These are phyloP conservation scores for Pilatotrama ljubarskyi DNA, from an alignment of 768 basidiomycete species.

Conservation along the genomic window DNA sequence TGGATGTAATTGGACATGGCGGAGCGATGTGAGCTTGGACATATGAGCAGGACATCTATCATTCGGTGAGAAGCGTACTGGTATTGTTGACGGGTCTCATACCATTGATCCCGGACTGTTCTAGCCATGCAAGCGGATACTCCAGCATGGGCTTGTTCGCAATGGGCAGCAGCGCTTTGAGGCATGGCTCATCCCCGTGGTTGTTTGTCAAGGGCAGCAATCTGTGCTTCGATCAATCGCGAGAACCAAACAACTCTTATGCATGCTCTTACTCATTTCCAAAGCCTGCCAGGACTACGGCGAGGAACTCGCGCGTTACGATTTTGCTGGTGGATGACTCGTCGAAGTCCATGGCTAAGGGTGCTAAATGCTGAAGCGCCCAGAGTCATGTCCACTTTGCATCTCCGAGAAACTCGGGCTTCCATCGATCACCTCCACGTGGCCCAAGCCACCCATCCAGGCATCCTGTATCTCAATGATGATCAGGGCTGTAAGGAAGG, in stretches of 20 bases:
- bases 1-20: slow-evolving; percentile 83
- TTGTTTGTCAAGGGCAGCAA: slow-evolving; percentile 70
- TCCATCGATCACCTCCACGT: too few species aligned
- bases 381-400: neutral
- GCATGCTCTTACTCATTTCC: slow-evolving; percentile 74
- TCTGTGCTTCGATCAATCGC: slow-evolving; percentile 40
- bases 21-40: slow-evolving; percentile 72
- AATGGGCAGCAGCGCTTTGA: slow-evolving; percentile 86
- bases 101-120: slow-evolving; percentile 86
- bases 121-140: slow-evolving; percentile 82
- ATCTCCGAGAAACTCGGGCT: neutral
- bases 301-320: slow-evolving; percentile 77
- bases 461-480: too few species aligned
- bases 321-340: slow-evolving; percentile 46
- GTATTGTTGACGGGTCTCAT: slow-evolving; percentile 17
- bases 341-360: slow-evolving; percentile 61
- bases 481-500: too few species aligned
- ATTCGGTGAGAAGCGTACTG: neutral
- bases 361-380: slow-evolving; percentile 2
- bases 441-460: too few species aligned
- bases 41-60: slow-evolving; percentile 83
- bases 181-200: slow-evolving; percentile 78
- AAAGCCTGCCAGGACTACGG: slow-evolving; percentile 86
- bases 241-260: neutral
- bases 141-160: slow-evolving; percentile 88